Evolutionary conservation across 208 protist genomes (phyloP).

Genomic region (Endotrypanum monterogeii): DNA sequence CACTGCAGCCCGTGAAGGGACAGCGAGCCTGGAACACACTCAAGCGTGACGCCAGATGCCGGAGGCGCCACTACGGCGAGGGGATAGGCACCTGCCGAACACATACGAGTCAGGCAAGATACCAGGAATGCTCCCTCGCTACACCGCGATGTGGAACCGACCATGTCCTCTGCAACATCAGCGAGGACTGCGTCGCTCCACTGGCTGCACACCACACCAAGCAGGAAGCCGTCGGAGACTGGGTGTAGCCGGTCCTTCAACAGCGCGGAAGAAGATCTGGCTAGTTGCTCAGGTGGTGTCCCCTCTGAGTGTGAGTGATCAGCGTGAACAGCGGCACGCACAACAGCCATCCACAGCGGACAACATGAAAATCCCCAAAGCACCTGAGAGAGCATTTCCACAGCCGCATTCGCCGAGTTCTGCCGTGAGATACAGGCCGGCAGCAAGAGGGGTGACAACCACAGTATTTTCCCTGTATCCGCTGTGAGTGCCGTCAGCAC

Average conservation of each 20-base stretch:
- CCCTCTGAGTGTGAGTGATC: background rate
- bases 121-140: background rate
- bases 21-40: background rate
- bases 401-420: background rate
- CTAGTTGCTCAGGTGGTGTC: background rate
- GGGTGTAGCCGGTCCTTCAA: background rate
- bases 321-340: conserved; percentile 20
- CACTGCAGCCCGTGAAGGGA: conserved; percentile 9
- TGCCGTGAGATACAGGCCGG: background rate
- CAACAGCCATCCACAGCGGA: conserved; percentile 14
- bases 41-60: background rate
- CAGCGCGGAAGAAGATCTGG: background rate
- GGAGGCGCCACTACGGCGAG: background rate
- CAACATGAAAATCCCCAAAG: background rate
- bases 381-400: background rate
- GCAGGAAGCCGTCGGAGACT: background rate
- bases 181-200: conserved; percentile 1
- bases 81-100: background rate
- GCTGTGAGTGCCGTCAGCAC: conserved; percentile 12
- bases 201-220: conserved; percentile 6
- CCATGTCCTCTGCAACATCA: conserved; percentile 5
- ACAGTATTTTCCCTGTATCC: conserved; percentile 17
- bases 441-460: conserved; percentile 23
- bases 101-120: conserved; percentile 2
- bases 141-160: background rate